phyloP scores from a whole-genome alignment of 257 asterid genomes.

The Haberlea rhodopensis region DNA sequence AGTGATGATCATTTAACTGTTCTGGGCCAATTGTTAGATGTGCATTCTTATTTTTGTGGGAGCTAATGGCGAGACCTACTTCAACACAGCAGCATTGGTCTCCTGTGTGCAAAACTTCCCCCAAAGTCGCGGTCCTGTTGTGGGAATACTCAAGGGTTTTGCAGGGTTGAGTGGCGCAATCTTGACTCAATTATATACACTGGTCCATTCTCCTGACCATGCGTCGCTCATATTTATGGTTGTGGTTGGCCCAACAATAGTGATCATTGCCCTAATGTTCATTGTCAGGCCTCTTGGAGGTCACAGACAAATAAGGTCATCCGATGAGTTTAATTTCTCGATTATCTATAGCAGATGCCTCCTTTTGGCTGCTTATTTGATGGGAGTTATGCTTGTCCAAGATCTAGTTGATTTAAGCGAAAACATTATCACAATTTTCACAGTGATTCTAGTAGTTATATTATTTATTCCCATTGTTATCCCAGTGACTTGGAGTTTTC shows the following conservation, averaged over 20 bases:
- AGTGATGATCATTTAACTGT: conserved; percentile 27
- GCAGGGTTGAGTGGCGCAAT: conserved; percentile 56
- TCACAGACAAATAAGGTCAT: conserved; percentile 46
- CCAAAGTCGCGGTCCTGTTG: conserved; percentile 51
- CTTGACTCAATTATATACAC: conserved; percentile 44
- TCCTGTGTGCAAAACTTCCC: conserved; percentile 58
- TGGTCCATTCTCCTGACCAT: conserved; percentile 48
- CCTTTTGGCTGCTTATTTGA: conserved; percentile 51
- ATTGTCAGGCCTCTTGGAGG: conserved; percentile 56
- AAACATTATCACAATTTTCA: conserved; percentile 32
- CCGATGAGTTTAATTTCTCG: conserved; percentile 47
- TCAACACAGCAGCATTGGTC: conserved; percentile 50
- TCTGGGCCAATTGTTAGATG: conserved; percentile 32
- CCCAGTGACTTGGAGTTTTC: conserved; percentile 37
- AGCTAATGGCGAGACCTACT: conserved; percentile 62
- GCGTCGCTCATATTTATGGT: conserved; percentile 54
- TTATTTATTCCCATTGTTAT: conserved; percentile 45
- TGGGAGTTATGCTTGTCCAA: conserved; percentile 60
- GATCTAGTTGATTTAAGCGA: conserved; percentile 43
- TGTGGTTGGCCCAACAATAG: conserved; percentile 54
- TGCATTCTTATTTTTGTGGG: conserved; percentile 64
- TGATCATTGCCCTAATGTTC: conserved; percentile 45
- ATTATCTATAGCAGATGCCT: conserved; percentile 44
- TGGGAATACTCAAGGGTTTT: conserved; percentile 53
- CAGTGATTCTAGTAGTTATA: conserved; percentile 35